A percentile compares a stretch with the other conserved stretches of the same genome.
phyloP scores from a whole-genome alignment of 1,284 basidiomycete species.

The Trichosporon ovoides region DNA sequence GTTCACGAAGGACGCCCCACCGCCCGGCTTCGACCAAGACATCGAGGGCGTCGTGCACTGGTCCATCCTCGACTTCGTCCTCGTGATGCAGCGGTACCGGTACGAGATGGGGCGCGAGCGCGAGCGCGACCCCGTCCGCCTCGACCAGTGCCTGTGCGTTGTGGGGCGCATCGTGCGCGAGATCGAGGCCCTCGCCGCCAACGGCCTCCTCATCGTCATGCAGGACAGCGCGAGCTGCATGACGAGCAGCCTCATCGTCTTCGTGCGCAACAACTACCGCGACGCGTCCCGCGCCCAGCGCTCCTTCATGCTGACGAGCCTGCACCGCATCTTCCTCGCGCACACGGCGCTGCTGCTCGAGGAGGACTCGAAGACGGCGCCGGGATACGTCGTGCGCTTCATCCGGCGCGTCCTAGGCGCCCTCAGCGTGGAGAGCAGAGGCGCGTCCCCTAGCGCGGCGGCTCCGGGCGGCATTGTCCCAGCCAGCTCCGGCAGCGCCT shows the following conservation, averaged over 20 bases:
- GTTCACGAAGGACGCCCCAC: constrained; percentile 27
- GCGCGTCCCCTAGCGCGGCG: neutral
- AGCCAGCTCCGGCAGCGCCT: neutral
- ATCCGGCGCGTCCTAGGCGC: constrained; percentile 18
- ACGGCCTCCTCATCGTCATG: constrained; percentile 33
- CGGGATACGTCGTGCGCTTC: constrained; percentile 22
- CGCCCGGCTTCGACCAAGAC: constrained; percentile 27
- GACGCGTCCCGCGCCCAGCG: constrained; percentile 18
- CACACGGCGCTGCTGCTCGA: constrained; percentile 18
- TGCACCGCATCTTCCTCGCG: constrained; percentile 21
- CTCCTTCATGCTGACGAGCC: constrained; percentile 15
- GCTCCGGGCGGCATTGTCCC: neutral
- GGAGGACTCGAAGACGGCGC: constrained; percentile 20
- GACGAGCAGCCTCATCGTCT: constrained; percentile 28
- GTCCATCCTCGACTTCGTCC: constrained; percentile 34
- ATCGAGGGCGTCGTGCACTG: constrained; percentile 33
- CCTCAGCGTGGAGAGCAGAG: constrained; percentile 13
- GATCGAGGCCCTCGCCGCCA: constrained; percentile 28
- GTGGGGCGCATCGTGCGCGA: constrained; percentile 28
- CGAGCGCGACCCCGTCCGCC: constrained; percentile 22
- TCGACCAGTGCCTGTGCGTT: constrained; percentile 29
- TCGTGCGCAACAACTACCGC: constrained; percentile 35
- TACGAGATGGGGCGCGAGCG: constrained; percentile 15
- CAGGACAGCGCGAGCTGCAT: constrained; percentile 38
- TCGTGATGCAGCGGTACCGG: constrained; percentile 31